phyloP scores from a whole-genome alignment of 306 rosid genomes.

The Arachis stenosperma region DNA sequence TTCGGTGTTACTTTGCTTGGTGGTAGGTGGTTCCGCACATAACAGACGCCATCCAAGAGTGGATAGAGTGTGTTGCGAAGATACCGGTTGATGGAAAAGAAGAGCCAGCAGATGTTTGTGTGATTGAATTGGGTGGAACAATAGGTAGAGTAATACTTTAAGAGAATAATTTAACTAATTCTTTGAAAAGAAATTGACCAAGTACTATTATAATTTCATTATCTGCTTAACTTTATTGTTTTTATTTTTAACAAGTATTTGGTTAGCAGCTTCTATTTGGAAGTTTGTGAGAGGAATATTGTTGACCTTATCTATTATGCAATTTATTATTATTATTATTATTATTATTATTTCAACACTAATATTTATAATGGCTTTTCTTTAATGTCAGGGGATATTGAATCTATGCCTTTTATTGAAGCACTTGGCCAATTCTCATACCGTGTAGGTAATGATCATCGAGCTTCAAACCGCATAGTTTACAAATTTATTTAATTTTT shows the following conservation, averaged over 20 bases:
- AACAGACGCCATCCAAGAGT: conserved; percentile 86
- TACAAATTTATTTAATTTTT: conserved; percentile 1
- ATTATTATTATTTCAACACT: not conserved
- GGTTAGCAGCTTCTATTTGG: conserved; percentile 28
- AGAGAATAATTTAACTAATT: not conserved
- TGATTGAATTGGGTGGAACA: conserved; percentile 91
- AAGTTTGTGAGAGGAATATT: not conserved
- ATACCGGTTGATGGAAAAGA: conserved; percentile 85
- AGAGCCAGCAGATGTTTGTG: conserved; percentile 90
- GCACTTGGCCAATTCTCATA: conserved; percentile 88
- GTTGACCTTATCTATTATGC: conserved; percentile 1
- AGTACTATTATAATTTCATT: conserved; percentile 18
- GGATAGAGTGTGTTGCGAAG: conserved; percentile 88
- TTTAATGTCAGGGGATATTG: conserved; percentile 76
- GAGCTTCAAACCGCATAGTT: conserved; percentile 9
- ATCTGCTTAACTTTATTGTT: conserved; percentile 15
- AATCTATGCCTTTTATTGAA: conserved; percentile 84
- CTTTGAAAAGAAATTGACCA: not conserved
- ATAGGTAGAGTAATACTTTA: conserved; percentile 54
- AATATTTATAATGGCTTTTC: conserved; percentile 33
- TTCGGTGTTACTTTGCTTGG: conserved; percentile 28
- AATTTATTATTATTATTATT: not conserved
- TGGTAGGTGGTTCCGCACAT: conserved; percentile 86
- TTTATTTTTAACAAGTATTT: conserved; percentile 16
- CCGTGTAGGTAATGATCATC: conserved; percentile 68